Percentiles rank a stretch among this genome's conserved stretches.
Evolutionary conservation across 495 filamentous ascomycete species (phyloP).

Genomic region (Mytilinidion resinicola): DNA sequence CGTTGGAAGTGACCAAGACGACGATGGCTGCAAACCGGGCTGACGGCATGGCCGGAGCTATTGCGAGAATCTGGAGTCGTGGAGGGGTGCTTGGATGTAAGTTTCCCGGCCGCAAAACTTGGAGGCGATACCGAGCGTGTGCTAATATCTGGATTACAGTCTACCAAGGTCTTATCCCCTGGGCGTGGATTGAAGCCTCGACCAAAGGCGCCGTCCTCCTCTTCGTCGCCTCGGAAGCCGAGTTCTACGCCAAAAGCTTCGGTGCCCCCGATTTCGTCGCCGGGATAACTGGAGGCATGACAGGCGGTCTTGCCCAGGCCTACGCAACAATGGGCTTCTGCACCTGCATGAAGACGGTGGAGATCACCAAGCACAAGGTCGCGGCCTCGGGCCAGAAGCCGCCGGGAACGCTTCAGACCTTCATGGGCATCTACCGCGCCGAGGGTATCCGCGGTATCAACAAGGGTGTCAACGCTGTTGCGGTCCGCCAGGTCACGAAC

Average conservation of each 20-base stretch:
- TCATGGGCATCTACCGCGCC: constrained; percentile 92
- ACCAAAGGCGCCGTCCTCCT: constrained; percentile 98
- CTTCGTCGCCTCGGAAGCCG: constrained; percentile 97
- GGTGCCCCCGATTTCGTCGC: constrained; percentile 80
- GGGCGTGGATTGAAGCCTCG: constrained; percentile 99
- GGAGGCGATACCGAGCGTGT: constrained; percentile 1
- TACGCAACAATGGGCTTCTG: constrained; percentile 99
- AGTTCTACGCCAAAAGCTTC: constrained; percentile 76
- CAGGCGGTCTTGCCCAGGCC: constrained; percentile 91
- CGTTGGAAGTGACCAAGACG: constrained; percentile 97
- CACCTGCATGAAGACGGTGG: constrained; percentile 99
- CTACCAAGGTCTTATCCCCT: constrained; percentile 99
- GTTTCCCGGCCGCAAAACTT: constrained; percentile 36
- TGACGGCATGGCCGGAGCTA: constrained; percentile 76
- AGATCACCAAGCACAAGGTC: constrained; percentile 97
- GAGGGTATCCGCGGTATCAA: constrained; percentile 97
- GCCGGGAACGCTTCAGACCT: constrained; percentile 81
- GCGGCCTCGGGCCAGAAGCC: constrained; percentile 76
- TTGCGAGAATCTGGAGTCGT: constrained; percentile 84
- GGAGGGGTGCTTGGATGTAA: constrained; percentile 93
- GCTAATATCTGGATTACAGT: constrained; percentile 49
- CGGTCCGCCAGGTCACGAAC: constrained; percentile 98
- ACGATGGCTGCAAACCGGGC: constrained; percentile 96
- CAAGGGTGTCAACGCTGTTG: constrained; percentile 95
- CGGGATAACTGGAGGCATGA: constrained; percentile 88